Conservation (phyloP, 176 grass and related monocot genomes). For the Zea luxurians region DNA sequence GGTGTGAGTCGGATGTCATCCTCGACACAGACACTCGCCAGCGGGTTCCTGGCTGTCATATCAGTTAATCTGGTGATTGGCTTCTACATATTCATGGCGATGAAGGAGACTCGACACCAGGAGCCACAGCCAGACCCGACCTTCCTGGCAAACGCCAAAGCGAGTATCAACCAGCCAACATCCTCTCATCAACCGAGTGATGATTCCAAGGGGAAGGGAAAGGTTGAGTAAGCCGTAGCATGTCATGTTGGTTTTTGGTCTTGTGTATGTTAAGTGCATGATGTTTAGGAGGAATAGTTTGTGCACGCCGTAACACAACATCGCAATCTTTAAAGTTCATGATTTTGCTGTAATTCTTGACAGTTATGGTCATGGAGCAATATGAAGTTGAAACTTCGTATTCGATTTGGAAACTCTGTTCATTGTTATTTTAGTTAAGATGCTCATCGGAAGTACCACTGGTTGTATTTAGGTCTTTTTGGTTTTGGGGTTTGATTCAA, state of each 20-base stretch:
- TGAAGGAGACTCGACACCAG: constrained; percentile 57
- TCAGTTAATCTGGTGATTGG: constrained; percentile 82
- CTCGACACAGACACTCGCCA: constrained; percentile 62
- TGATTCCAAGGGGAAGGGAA: constrained; percentile 57
- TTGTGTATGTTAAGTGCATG: background rate
- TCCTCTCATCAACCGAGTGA: constrained; percentile 54
- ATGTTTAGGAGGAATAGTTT: constrained; percentile 18
- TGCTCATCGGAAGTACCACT: background rate
- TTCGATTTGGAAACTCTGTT: background rate
- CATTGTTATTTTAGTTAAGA: constrained; percentile 6
- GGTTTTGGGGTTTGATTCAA: background rate
- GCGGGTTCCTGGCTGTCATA: constrained; percentile 87
- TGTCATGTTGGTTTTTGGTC: constrained; percentile 1
- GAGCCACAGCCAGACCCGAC: constrained; percentile 82
- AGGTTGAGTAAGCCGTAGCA: constrained; percentile 64
- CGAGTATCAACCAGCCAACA: constrained; percentile 65
- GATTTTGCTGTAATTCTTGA: constrained; percentile 4
- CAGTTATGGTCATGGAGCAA: constrained; percentile 21
- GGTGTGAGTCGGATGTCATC: constrained; percentile 67
- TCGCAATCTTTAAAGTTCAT: background rate
- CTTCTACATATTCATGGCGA: constrained; percentile 83
- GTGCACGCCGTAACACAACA: background rate
- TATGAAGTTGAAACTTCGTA: background rate
- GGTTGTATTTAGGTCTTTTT: constrained; percentile 7
- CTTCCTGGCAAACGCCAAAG: constrained; percentile 81